Conservation (phyloP, 495 filamentous ascomycete species). For the Astrothelium macrocarpum region DNA sequence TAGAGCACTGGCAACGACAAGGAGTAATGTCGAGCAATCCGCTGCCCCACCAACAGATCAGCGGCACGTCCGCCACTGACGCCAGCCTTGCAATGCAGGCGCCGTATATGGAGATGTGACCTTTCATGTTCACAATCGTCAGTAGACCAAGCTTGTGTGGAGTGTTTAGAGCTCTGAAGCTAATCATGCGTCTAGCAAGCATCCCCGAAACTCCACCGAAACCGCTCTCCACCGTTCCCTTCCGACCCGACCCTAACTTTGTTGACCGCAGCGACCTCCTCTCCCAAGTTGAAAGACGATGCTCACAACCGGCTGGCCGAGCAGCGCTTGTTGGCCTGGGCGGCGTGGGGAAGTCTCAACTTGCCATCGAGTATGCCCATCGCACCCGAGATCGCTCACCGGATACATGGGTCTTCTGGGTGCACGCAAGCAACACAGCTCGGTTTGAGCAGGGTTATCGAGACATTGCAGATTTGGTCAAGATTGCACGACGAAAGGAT, state of each 20-base stretch:
- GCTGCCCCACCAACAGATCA: no score
- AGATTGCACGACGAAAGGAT: constrained; percentile 32
- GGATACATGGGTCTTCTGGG: constrained; percentile 43
- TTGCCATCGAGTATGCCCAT: constrained; percentile 40
- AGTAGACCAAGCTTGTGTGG: no score
- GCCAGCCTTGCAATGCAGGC: no score
- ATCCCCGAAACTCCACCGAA: no score
- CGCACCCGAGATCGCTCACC: constrained; percentile 29
- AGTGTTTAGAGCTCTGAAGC: no score
- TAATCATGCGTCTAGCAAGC: no score
- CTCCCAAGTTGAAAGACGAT: constrained; percentile 23
- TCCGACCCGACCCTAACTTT: constrained; percentile 34
- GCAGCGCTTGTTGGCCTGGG: constrained; percentile 22
- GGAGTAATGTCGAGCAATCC: no score
- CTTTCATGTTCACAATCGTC: no score
- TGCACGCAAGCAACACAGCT: constrained; percentile 33
- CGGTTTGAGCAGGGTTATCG: constrained; percentile 35
- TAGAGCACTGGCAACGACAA: no score
- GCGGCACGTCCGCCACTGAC: no score
- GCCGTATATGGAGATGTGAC: no score
- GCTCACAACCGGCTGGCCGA: constrained; percentile 14
- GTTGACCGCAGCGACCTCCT: constrained; percentile 33
- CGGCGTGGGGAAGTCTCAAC: constrained; percentile 35
- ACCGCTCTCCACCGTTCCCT: constrained; percentile 25
- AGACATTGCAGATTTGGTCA: constrained; percentile 32